Conservation (phyloP, 805 yeast species). For the Suhomyces sp. region DNA sequence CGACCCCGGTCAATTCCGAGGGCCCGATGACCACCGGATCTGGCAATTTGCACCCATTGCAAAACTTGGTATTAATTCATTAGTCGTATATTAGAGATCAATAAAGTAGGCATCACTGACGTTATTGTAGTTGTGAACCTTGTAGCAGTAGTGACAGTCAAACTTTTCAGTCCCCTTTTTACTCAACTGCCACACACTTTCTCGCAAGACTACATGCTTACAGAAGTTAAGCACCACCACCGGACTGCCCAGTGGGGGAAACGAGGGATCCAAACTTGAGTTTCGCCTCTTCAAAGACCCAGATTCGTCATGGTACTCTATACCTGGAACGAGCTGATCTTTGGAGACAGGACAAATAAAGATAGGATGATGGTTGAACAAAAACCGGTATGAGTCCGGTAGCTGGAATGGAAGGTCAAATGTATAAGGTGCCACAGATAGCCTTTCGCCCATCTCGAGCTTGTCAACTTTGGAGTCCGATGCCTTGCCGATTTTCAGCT, state of each 20-base stretch:
- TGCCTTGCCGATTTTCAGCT: conserved; percentile 20
- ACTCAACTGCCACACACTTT: conserved; percentile 41
- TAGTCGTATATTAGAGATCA: conserved; percentile 20
- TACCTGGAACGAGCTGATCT: conserved; percentile 40
- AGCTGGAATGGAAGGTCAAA: conserved; percentile 42
- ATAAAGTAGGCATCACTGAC: conserved; percentile 42
- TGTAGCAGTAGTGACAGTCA: conserved; percentile 46
- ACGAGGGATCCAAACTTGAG: conserved; percentile 4
- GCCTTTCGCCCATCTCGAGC: background rate
- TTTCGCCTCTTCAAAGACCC: conserved; percentile 7
- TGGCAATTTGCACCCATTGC: background rate
- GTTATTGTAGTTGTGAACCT: conserved; percentile 39
- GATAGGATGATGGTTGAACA: conserved; percentile 42
- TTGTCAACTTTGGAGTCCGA: background rate
- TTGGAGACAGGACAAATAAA: conserved; percentile 46
- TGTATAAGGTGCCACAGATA: conserved; percentile 13
- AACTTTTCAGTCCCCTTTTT: conserved; percentile 38
- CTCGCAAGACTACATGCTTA: conserved; percentile 41
- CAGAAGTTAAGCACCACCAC: conserved; percentile 43
- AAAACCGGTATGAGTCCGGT: conserved; percentile 37
- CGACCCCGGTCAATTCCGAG: background rate
- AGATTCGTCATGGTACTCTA: conserved; percentile 7
- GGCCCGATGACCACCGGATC: background rate
- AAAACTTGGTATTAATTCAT: background rate
- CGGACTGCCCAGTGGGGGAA: conserved; percentile 22